A percentile compares a stretch with the other conserved stretches of the same genome.
phyloP scores from a whole-genome alignment of 805 yeast genomes.

The Cyberlindnera veronae region DNA sequence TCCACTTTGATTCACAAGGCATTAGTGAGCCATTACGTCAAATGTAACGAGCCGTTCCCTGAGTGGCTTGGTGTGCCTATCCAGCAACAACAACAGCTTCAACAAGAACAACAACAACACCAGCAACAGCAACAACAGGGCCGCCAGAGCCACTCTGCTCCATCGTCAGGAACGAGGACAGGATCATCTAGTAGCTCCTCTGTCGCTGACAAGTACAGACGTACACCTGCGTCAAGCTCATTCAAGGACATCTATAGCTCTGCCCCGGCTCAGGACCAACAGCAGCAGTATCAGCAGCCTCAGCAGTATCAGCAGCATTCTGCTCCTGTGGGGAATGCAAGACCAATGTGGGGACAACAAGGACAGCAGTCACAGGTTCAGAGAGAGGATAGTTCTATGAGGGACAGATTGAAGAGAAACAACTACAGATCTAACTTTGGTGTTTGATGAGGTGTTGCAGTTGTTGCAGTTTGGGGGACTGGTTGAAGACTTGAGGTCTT shows the following conservation, averaged over 20 bases:
- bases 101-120: slow-evolving; percentile 5
- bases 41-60: slow-evolving; percentile 18
- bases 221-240: slow-evolving; percentile 15
- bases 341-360: slow-evolving; percentile 11
- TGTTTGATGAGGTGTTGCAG: slow-evolving; percentile 5
- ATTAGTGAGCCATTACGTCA: slow-evolving; percentile 19
- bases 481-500: no score
- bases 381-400: slow-evolving; percentile 12
- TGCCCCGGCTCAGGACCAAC: slow-evolving; percentile 1
- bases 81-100: slow-evolving; percentile 5
- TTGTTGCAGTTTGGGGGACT: no score
- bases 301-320: slow-evolving; percentile 6
- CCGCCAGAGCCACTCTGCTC: slow-evolving; percentile 3
- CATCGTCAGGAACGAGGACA: slow-evolving; percentile 6
- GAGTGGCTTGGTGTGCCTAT: slow-evolving; percentile 27
- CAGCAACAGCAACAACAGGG: slow-evolving; percentile 4
- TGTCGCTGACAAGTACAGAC: slow-evolving; percentile 8
- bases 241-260: slow-evolving; percentile 21
- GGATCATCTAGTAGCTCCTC: slow-evolving; percentile 2
- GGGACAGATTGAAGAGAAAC: slow-evolving; percentile 26
- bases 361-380: neutral
- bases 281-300: slow-evolving; percentile 2
- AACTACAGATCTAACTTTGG: slow-evolving; percentile 24
- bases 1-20: slow-evolving; percentile 28
- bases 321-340: slow-evolving; percentile 5